These are phyloP conservation scores for Salix exigua DNA, from an alignment of 345 rosid species.

Conservation along the genomic window DNA sequence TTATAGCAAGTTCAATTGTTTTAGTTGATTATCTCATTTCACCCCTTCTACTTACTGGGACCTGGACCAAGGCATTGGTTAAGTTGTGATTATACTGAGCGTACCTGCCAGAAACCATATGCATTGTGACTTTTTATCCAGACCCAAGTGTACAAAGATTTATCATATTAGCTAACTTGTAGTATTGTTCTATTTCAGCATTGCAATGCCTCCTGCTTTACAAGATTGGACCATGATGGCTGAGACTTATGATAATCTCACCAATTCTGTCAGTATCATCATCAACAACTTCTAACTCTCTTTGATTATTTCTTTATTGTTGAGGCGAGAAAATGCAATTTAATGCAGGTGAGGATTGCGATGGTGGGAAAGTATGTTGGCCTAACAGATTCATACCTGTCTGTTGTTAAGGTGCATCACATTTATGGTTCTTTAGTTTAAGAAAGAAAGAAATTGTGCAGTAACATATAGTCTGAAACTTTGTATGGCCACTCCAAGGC, in stretches of 20 bases:
- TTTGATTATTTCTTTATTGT: slow-evolving; percentile 20
- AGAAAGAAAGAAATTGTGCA: not conserved
- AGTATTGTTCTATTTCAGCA: slow-evolving; percentile 30
- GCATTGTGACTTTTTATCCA: slow-evolving; percentile 1
- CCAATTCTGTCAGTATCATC: slow-evolving; percentile 44
- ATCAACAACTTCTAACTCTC: slow-evolving; percentile 3
- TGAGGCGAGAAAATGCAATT: slow-evolving; percentile 20
- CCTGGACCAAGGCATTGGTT: not conserved
- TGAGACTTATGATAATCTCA: slow-evolving; percentile 32
- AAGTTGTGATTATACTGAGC: not conserved
- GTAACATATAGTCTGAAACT: not conserved
- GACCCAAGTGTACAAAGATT: slow-evolving; percentile 1
- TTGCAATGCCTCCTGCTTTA: slow-evolving; percentile 27
- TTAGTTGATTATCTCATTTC: not conserved
- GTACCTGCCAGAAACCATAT: slow-evolving; percentile 3
- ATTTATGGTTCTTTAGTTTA: not conserved
- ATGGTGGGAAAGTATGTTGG: slow-evolving; percentile 39
- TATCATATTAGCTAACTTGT: slow-evolving; percentile 11
- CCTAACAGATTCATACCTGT: slow-evolving; percentile 36
- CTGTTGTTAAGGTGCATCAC: slow-evolving; percentile 29
- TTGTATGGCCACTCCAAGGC: not conserved
- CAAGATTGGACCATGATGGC: slow-evolving; percentile 37
- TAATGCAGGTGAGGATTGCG: slow-evolving; percentile 36
- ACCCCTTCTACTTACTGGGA: not conserved
- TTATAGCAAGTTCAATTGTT: not conserved